Evolutionary conservation across 345 rosid genomes (phyloP).

Genomic region (Salix suchowensis): DNA sequence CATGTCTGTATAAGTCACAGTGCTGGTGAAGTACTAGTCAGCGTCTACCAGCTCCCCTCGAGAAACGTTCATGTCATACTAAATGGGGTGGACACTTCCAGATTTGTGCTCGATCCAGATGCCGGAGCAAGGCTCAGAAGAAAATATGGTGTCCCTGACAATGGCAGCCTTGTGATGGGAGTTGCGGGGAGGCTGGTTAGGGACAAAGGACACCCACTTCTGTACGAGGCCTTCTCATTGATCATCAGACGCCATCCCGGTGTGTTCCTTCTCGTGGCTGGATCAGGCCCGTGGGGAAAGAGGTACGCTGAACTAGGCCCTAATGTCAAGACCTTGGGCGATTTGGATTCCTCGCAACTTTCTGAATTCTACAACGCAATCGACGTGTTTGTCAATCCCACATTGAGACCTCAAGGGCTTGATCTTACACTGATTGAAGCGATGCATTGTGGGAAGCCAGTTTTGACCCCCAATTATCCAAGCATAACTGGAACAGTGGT

Average conservation of each 20-base stretch:
- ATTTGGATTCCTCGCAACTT: slow-evolving; percentile 44
- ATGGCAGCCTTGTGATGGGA: slow-evolving; percentile 49
- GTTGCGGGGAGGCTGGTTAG: slow-evolving; percentile 69
- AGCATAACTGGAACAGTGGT: slow-evolving; percentile 67
- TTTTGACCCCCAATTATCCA: slow-evolving; percentile 59
- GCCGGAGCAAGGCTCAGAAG: slow-evolving; percentile 38
- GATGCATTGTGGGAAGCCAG: slow-evolving; percentile 69
- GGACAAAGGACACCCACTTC: slow-evolving; percentile 74
- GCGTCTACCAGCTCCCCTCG: slow-evolving; percentile 52
- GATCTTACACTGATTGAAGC: slow-evolving; percentile 68
- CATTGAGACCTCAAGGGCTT: slow-evolving; percentile 66
- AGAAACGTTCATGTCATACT: slow-evolving; percentile 62
- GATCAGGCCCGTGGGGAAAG: slow-evolving; percentile 70
- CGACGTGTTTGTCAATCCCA: slow-evolving; percentile 70
- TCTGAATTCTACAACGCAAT: slow-evolving; percentile 58
- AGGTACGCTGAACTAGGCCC: slow-evolving; percentile 53
- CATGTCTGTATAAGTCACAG: slow-evolving; percentile 66
- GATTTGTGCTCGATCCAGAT: slow-evolving; percentile 37
- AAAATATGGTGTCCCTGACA: slow-evolving; percentile 38
- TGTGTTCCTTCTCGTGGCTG: slow-evolving; percentile 55
- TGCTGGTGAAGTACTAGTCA: slow-evolving; percentile 51
- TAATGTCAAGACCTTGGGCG: slow-evolving; percentile 53
- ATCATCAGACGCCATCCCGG: slow-evolving; percentile 31
- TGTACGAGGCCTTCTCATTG: slow-evolving; percentile 48
- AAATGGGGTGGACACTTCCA: slow-evolving; percentile 62